Base-by-base conservation (phyloP, 2,329 filamentous ascomycete genomes). In the Thelonectria discophora region DNA sequence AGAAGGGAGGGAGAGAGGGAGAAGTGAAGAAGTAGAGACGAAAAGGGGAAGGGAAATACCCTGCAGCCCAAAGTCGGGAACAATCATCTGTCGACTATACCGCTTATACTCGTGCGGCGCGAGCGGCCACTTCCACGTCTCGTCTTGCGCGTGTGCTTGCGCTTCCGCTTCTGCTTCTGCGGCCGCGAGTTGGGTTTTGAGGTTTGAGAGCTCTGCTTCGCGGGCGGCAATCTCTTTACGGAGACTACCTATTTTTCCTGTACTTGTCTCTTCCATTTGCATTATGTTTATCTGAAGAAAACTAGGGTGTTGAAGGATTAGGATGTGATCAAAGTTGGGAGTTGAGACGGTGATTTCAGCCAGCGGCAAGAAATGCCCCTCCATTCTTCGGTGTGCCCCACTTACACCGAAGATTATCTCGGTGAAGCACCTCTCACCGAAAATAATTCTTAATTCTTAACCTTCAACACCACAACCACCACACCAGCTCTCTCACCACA, bases 21-120 rank as follows among this genome's bases (percentile, higher is more conserved):
- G n/a, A n/a, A n/a, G n/a, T n/a, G 24, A 7, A 24, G 7, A 24
- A 7, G 24, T 4, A 7, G 24, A 24, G 4, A 13, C 72, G 11
- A 30, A 46, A 5, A 12, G 17, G 17, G n/a, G 4, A 43, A 45
- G 18, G 12, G 40, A 24, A n/a, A 0, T 20, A 91, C 91, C 92
- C 75, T 88, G 82, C 1, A 97, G 80, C 0, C 94, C 93, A 63
- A 97, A 82, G 59, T 90, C 86, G 0, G 93, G 90, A 62, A 97
- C 87, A 66, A 98, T 94, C 80, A 98, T 89, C 78, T 97, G 94
- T 40, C 94, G 84, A 8, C 92, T 93, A 79, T 98, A 98, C 63
- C 94, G 86, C 66, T 87, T 87, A 75, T 97, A 97, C 70, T 97
- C 93, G 5, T 90, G 86, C 15, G 82, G 79, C 4, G 79, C 76